Evolutionary conservation across 129 eudicot genomes (phyloP), one percentile per base, ranked within the genome.

Genomic region (Artemisia argyi): DNA sequence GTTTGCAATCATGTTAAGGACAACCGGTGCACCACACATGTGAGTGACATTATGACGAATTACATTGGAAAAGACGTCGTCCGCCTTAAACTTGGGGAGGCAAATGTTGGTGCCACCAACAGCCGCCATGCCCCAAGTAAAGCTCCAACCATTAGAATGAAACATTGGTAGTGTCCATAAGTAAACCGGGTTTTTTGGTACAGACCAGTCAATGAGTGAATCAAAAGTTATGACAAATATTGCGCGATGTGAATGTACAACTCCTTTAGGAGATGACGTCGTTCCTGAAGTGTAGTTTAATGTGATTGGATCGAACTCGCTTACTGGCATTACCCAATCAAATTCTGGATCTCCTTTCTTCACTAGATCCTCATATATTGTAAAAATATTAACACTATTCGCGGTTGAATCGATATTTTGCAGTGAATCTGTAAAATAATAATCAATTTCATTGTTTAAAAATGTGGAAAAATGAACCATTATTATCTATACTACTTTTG

Each of bases 1-100:
- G 12, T 54, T 39, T 2, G 79, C 26, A 19, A 74, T 14, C 72
- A 74, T 50, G 70, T 74, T 64, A 14, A 74, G 79, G 7, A 74
- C 72, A n/a, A 75, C 73, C 60, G 79, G 79, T 2, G 79, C 71
- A 10, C 79, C 79, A 20, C 79, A 76, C 80, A 76, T 76, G 67
- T 76, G 80, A 0, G 79, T 75, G 0, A 65, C 79, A 17, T 51
- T 17, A 7, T 65, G 65, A 11, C 15, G 24, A 8, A 65, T 65
- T 11, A 66, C 28, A 11, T 17, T n/a, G 52, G 53, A 75, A 3
- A 65, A 54, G 9, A 42, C 42, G 12, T 14, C 9, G 3, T 26
- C 30, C 30, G 66, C 73, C 39, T 65, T 56, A 20, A 75, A 52
- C 11, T 65, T 65, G 1, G 58, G 66, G 58, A 75, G 73, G 26